Evolutionary conservation across 78 protist genomes (phyloP), one percentile per base, ranked within the genome.

Genomic region (Dictyostelium firmibasis): DNA sequence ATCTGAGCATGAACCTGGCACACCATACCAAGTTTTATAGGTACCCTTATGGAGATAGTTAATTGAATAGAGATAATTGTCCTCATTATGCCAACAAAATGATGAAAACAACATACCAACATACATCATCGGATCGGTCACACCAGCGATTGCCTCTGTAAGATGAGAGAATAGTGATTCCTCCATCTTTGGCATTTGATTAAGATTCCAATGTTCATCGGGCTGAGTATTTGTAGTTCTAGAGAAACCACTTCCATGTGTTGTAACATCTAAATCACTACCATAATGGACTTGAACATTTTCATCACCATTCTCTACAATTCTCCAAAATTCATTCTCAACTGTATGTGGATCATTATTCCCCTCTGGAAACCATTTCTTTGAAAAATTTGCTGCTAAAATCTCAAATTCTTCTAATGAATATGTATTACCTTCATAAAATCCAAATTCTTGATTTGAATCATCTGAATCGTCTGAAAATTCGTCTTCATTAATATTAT

Each of bases 1-100:
- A 18, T 96, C 97, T 2, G 93, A 36, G 7, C 69, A 35, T 4
- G 62, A 67, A 1, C 91, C 86, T 13, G 97, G 85, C 2, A 96
- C 95, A 25, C 97, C 97, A 43, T 96, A 96, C 97, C 99, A 98
- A 14, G 97, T 97, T 95, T 98, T 98, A 38, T 97, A 85, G 9
- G 84, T 96, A 41, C 99, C 99, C 25, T 7, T 81, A 64, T 98
- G 98, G 20, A 85, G 75, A 93, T 97, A 98, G 76, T 97, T 98
- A 74, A 97, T 93, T 5, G 96, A 82, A 75, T 93, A 97, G 67
- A 97, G 78, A n/a, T 86, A 92, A 70, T 96, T 93, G 81, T 98
- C 99, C 76, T 98, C 99, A 64, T 62, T 88, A 91, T 98, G 99
- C 99, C 99, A 98, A 85, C 98, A 97, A 69, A 98, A 98, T 29